phyloP scores from a whole-genome alignment of 83 land plant genomes.

The Diphasiastrum complanatum region DNA sequence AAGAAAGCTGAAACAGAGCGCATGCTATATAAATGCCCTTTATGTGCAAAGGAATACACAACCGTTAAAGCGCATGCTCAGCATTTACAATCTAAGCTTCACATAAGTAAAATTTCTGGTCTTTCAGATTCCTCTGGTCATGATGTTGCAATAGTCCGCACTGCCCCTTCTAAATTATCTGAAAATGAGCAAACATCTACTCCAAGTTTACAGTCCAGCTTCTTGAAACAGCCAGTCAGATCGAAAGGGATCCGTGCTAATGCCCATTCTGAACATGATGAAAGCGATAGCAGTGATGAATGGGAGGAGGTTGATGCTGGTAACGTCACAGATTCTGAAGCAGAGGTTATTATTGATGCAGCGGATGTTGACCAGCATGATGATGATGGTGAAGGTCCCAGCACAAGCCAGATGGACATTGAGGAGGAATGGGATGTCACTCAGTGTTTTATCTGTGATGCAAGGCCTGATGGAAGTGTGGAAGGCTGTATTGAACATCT shows the following conservation, averaged over 20 bases:
- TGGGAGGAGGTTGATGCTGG: constrained; percentile 27
- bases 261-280: too few species aligned
- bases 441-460: not conserved
- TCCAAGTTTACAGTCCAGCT: too few species aligned
- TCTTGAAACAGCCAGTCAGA: too few species aligned
- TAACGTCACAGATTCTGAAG: not conserved
- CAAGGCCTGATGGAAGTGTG: not conserved
- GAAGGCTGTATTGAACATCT: not conserved
- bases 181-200: too few species aligned
- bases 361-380: not conserved
- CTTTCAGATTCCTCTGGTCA: constrained; percentile 10
- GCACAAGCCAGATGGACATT: not conserved
- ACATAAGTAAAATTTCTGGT: constrained; percentile 25
- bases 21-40: constrained; percentile 53
- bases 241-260: too few species aligned
- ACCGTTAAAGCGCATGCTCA: constrained; percentile 72
- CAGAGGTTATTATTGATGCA: not conserved
- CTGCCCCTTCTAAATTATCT: too few species aligned
- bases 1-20: constrained; percentile 42
- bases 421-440: not conserved
- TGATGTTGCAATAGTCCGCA: too few species aligned
- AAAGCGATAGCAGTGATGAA: too few species aligned
- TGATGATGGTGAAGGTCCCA: not conserved
- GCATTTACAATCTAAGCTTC: constrained; percentile 61
- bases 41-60: constrained; percentile 61